Base-by-base conservation (phyloP, 2,329 filamentous ascomycete genomes). In the Aspergillus sp. region DNA sequence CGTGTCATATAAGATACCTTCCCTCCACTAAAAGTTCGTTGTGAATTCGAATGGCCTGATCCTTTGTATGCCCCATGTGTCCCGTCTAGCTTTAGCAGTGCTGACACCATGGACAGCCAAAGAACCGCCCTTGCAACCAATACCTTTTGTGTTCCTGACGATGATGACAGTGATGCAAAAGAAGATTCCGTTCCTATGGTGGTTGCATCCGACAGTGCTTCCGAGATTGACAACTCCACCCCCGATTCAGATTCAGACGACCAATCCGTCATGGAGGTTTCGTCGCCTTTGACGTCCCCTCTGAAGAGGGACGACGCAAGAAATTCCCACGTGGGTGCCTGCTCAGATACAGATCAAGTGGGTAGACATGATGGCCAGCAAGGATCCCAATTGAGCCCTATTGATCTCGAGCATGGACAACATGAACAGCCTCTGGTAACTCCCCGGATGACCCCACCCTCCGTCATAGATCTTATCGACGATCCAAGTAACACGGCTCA, bases 111-210 rank as follows among this genome's bases (percentile, higher is more conserved):
- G n/a, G 36, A 55, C 23, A 66, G 61, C n/a, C 63, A 55, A 30
- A 57, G 50, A 15, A 12, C 38, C 19, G n/a, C 7, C 23, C 32
- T 17, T 30, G 47, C 70, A 2, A 72, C 65, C 23, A 80, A 80
- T 58, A 78, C 72, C 12, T 80, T 79, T 59, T 70, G 69, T 52
- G 76, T 78, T 7, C 76, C 78, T 13, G 76, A 78, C 15, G 75
- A 76, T 25, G 76, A 79, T 28, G 74, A 74, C 38, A 69, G 73
- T 52, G 56, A 67, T 5, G 69, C 67, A 10, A 73, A 76, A 36
- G 38, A 55, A 30, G 48, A 60, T 23, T 41, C 50, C 21, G 38
- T 43, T 25, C 56, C 61, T n/a, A n/a, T 48, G 30, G 39, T 55
- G 23, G 41, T 43, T 30, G 50, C 47, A 10, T 36, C 49, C 12